Evolutionary conservation across 2,329 filamentous ascomycete species (phyloP).

Genomic region (Cladophialophora chaetospira): DNA sequence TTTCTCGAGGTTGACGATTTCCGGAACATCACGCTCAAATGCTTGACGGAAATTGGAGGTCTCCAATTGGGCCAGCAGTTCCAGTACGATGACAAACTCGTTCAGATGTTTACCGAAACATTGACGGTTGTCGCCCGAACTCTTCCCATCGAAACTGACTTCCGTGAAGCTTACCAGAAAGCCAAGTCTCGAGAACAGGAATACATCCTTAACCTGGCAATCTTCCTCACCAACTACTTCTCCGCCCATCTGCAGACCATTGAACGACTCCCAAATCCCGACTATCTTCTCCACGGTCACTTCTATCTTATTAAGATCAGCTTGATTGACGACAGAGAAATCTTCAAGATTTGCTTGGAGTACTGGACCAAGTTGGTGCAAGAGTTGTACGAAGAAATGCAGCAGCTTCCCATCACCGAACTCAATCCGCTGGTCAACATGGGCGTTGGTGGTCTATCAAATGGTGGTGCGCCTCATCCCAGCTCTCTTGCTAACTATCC

Average conservation of each 20-base stretch:
- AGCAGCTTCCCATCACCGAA: conserved; percentile 89
- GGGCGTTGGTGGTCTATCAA: conserved; percentile 68
- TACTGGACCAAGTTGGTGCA: conserved; percentile 99
- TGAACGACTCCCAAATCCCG: conserved; percentile 91
- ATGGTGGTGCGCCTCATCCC: conserved; percentile 82
- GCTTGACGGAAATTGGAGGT: conserved; percentile 93
- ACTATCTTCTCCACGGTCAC: conserved; percentile 93
- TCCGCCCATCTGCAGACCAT: conserved; percentile 90
- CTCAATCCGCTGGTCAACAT: conserved; percentile 86
- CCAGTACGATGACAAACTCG: conserved; percentile 90
- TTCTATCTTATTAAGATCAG: conserved; percentile 98
- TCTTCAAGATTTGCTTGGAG: conserved; percentile 98
- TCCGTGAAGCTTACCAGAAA: conserved; percentile 86
- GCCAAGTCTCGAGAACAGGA: conserved; percentile 95
- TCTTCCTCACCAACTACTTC: conserved; percentile 97
- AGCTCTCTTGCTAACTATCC: conserved; percentile 84
- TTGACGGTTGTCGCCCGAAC: conserved; percentile 90
- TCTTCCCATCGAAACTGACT: conserved; percentile 84
- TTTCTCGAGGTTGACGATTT: conserved; percentile 95
- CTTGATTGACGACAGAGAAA: conserved; percentile 97
- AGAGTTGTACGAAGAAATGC: conserved; percentile 98
- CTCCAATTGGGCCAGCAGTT: conserved; percentile 76
- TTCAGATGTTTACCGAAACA: conserved; percentile 98
- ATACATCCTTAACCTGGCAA: conserved; percentile 92
- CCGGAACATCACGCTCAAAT: conserved; percentile 94